Evolutionary conservation across 2,329 filamentous ascomycete genomes (phyloP), one percentile per base, ranked within the genome.

Genomic region (Fusarium metavorans): DNA sequence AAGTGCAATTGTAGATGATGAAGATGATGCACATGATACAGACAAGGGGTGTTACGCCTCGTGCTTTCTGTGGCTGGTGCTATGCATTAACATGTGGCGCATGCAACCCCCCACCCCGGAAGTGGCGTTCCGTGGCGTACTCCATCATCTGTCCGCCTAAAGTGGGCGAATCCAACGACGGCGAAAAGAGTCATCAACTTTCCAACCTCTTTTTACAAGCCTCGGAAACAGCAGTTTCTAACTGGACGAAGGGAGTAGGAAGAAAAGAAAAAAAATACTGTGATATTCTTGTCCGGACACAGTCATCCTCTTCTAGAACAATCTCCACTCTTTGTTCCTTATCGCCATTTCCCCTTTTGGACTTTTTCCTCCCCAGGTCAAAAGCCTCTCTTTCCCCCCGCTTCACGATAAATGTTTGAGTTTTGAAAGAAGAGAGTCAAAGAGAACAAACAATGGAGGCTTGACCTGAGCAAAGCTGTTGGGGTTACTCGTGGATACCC

Each of bases 141-240:
- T 27, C 50, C 57, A 27, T 71, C 23, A 73, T 74, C 71, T 72
- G 71, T 30, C 60, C 63, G 50, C 62, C 59, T 50, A 66, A 39
- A 60, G 63, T 59, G 66, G 57, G 67, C 67, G 23, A 67, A 67
- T 57, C 71, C 67, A 64, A 73, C 64, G 50, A 63, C 71, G 71
- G 68, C 71, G 69, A 65, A 72, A 74, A 63, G 72, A 74, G 72
- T 74, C 72, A 74, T 74, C 71, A 35, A 48, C n/a, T 45, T 45
- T 30, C 41, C 25, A 32, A 39, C 20, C 56, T 39, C 32, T 58
- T 20, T 37, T 2, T 14, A 18, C 25, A 14, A 16, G 6, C 20
- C 23, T 62, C 65, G 64, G 71, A 25, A 62, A 63, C 43, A 66
- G 34, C 16, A 6, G 23, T 18, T 25, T 4, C 13, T 45, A 5